Evolutionary conservation across 257 asterid genomes (phyloP).

Genomic region (Pogostemon cablin): DNA sequence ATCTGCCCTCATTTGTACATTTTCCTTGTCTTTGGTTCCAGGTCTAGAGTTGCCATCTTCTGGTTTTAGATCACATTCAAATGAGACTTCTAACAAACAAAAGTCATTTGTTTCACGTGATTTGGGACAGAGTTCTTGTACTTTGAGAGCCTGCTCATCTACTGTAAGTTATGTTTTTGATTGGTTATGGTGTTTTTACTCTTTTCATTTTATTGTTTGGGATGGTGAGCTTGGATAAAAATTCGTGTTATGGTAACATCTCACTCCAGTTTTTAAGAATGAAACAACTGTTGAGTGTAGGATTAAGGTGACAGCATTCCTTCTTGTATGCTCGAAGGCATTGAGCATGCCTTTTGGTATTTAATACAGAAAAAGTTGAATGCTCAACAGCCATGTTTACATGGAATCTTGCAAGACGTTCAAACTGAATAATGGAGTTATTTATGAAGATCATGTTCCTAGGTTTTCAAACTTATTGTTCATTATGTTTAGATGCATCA

Average conservation of each 20-base stretch:
- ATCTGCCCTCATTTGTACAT: conserved; percentile 28
- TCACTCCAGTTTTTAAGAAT: conserved; percentile 27
- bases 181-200: conserved; percentile 19
- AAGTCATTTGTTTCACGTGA: conserved; percentile 38
- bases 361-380: conserved; percentile 12
- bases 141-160: conserved; percentile 60
- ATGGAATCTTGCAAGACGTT: conserved; percentile 6
- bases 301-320: conserved; percentile 11
- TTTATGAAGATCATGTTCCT: conserved; percentile 11
- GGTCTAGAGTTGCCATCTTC: conserved; percentile 42
- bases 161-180: conserved; percentile 52
- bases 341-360: not conserved
- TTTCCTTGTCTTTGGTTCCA: conserved; percentile 38
- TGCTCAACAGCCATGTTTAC: conserved; percentile 26
- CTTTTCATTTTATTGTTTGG: conserved; percentile 18
- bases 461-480: conserved; percentile 6
- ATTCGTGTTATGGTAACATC: not conserved
- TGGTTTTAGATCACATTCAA: conserved; percentile 42
- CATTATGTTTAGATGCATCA: not conserved
- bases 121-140: conserved; percentile 42
- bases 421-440: not conserved
- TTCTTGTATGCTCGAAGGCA: not conserved
- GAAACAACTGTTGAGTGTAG: conserved; percentile 19
- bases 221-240: conserved; percentile 10
- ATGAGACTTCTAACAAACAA: conserved; percentile 35